These are phyloP conservation scores for Sporothrix mexicana DNA, from an alignment of 2,329 filamentous ascomycete genomes.

Conservation along the genomic window DNA sequence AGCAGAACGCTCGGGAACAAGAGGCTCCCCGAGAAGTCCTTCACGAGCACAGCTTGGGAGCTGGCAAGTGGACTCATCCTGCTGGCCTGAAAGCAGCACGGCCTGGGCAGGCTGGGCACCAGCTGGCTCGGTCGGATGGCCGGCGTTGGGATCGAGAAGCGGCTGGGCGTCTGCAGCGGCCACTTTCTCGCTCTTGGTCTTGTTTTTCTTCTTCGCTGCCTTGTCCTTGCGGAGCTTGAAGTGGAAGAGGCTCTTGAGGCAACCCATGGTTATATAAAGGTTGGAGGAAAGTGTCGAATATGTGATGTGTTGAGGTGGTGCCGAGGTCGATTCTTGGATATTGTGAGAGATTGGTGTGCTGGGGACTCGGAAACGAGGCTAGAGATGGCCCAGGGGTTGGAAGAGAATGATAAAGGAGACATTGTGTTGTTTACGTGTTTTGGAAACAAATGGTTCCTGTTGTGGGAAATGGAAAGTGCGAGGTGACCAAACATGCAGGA, in stretches of 20 bases:
- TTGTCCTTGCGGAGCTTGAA: not conserved
- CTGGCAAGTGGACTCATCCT: no score
- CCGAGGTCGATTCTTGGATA: not conserved
- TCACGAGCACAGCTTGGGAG: no score
- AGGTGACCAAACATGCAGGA: not conserved
- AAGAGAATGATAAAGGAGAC: no score
- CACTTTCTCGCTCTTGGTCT: not conserved
- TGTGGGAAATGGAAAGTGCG: not conserved
- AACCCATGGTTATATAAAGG: not conserved
- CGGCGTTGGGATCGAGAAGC: not conserved
- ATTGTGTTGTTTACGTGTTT: no score
- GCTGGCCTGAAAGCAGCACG: no score
- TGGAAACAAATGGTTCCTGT: no score
- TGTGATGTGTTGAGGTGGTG: not conserved
- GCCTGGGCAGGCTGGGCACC: no score
- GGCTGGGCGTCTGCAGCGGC: not conserved
- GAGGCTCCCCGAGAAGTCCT: not conserved
- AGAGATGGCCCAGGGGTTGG: not conserved
- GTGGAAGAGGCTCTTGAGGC: constrained; percentile 6
- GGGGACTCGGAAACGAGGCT: not conserved
- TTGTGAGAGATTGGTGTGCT: not conserved
- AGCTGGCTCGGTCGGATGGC: no score
- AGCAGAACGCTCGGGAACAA: not conserved
- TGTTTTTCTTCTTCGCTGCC: not conserved
- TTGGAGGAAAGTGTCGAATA: not conserved